A percentile compares a stretch with the other conserved stretches of the same genome.
These are phyloP conservation scores for Saccharomyces hybrid DNA, from an alignment of 1,139 yeast species.

Conservation along the genomic window DNA sequence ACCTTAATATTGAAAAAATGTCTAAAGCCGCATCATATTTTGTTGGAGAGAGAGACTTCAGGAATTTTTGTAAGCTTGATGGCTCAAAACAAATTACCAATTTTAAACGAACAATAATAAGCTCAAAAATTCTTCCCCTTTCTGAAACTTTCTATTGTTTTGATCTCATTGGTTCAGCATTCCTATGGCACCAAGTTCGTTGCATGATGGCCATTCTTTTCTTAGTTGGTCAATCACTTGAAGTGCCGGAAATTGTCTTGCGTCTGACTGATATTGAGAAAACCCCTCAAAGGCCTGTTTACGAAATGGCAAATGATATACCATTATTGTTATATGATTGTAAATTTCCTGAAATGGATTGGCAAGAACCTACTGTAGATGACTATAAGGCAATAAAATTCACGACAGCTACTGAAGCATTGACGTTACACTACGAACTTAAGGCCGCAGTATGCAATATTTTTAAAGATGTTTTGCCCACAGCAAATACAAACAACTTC, in stretches of 20 bases:
- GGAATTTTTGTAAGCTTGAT: constrained; percentile 91
- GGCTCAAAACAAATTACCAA: constrained; percentile 88
- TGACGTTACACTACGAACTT: constrained; percentile 33
- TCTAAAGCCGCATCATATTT: constrained; percentile 54
- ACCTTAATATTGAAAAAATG: constrained; percentile 62
- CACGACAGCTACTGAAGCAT: constrained; percentile 21
- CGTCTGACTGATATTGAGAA: constrained; percentile 51
- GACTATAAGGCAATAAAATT: constrained; percentile 24
- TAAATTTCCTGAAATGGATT: constrained; percentile 60
- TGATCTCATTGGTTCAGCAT: constrained; percentile 81
- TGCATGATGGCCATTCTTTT: constrained; percentile 86
- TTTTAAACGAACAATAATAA: constrained; percentile 50
- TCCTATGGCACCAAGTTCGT: constrained; percentile 96
- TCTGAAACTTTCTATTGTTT: constrained; percentile 49
- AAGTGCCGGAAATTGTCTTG: constrained; percentile 48
- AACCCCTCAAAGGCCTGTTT: constrained; percentile 66
- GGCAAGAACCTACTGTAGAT: constrained; percentile 37
- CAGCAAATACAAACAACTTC: constrained; percentile 14
- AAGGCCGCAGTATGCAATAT: constrained; percentile 30
- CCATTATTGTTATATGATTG: constrained; percentile 88
- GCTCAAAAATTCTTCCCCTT: constrained; percentile 43
- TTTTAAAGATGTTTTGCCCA: constrained; percentile 26
- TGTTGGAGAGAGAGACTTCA: constrained; percentile 77
- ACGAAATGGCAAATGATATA: constrained; percentile 87
- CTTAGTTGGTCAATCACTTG: constrained; percentile 71